These are phyloP conservation scores for Dimocarpus longan DNA, from an alignment of 345 rosid genomes.

Conservation along the genomic window DNA sequence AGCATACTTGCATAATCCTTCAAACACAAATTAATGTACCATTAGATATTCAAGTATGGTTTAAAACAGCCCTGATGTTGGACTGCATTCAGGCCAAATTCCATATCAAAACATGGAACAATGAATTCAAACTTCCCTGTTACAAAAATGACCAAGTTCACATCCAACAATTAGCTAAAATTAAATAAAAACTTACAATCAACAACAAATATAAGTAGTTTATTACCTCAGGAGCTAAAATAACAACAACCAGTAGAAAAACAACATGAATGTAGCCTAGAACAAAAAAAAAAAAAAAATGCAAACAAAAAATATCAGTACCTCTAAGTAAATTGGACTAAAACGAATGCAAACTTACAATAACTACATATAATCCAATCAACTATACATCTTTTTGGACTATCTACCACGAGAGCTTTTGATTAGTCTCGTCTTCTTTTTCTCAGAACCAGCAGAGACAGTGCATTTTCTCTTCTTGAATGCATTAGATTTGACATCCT, in stretches of 20 bases:
- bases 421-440: constrained; percentile 35
- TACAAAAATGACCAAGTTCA: background rate
- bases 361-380: background rate
- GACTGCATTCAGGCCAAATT: background rate
- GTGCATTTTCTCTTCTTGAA: constrained; percentile 42
- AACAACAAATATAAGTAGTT: background rate
- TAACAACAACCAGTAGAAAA: background rate
- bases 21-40: background rate
- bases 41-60: background rate
- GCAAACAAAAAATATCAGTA: background rate
- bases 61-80: background rate
- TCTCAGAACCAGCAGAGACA: constrained; percentile 24
- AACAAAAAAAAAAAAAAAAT: no score
- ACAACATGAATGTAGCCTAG: background rate
- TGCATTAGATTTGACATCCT: background rate
- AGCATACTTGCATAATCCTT: background rate
- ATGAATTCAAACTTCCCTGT: background rate
- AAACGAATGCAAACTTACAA: background rate
- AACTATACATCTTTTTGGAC: constrained; percentile 70
- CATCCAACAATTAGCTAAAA: background rate
- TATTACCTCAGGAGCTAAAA: background rate
- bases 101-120: background rate
- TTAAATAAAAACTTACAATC: background rate
- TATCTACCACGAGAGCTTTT: constrained; percentile 64
- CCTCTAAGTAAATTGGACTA: background rate